phyloP scores from a whole-genome alignment of 768 basidiomycete genomes.

The Galerina marginata region DNA sequence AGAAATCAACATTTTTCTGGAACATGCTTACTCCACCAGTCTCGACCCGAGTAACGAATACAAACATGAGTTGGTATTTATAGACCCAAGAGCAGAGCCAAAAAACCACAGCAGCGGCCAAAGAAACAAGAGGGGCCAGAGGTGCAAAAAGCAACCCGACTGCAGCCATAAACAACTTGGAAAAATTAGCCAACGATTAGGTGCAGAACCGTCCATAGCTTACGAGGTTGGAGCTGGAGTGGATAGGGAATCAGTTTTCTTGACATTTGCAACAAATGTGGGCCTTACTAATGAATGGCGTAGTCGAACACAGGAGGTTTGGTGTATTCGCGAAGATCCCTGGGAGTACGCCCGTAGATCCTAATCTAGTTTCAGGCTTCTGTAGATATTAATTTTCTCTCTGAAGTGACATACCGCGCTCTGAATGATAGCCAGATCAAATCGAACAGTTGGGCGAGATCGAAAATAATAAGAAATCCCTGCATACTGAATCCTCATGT shows the following conservation, averaged over 20 bases:
- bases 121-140: constrained; percentile 77
- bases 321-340: constrained; percentile 80
- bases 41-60: constrained; percentile 77
- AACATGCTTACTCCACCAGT: constrained; percentile 70
- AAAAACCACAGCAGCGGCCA: constrained; percentile 74
- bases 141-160: constrained; percentile 87
- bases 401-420: constrained; percentile 64
- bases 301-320: constrained; percentile 80
- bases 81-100: constrained; percentile 77
- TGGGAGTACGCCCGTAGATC: constrained; percentile 74
- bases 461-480: constrained; percentile 83
- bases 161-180: constrained; percentile 71
- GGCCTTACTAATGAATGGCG: constrained; percentile 67
- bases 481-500: constrained; percentile 55
- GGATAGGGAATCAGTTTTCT: neutral
- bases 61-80: constrained; percentile 90
- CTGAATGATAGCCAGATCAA: constrained; percentile 72
- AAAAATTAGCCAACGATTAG: neutral
- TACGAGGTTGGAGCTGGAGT: constrained; percentile 35
- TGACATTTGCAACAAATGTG: neutral
- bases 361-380: constrained; percentile 32
- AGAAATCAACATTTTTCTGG: constrained; percentile 2
- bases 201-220: constrained; percentile 1
- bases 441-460: constrained; percentile 84
- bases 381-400: constrained; percentile 27